A percentile compares a stretch with the other conserved stretches of the same genome.
Evolutionary conservation across 169 alveolate species (phyloP).

Genomic region (Neospora caninum): DNA sequence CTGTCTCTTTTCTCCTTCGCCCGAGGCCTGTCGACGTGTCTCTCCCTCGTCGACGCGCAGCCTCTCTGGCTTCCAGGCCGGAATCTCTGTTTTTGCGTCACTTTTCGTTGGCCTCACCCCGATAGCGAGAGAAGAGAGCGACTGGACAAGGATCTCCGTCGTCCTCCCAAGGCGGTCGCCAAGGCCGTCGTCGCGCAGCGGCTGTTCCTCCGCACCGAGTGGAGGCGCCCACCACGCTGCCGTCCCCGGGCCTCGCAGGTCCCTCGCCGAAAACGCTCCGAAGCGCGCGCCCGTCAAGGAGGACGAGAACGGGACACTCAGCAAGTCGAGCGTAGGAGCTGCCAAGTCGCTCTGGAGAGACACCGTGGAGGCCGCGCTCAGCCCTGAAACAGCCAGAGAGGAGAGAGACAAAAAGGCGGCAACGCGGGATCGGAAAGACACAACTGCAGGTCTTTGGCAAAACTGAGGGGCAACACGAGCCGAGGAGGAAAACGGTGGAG

Average conservation of each 20-base stretch:
- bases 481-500: too few relatives aligned
- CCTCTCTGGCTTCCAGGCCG: too few relatives aligned
- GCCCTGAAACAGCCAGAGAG: not conserved
- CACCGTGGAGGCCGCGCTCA: not conserved
- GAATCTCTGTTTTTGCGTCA: too few relatives aligned
- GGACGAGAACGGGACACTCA: not conserved
- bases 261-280: not conserved
- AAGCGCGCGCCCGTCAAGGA: not conserved
- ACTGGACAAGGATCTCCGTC: constrained; percentile 24
- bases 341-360: not conserved
- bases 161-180: constrained; percentile 11
- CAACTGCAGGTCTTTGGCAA: too few relatives aligned
- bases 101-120: not conserved
- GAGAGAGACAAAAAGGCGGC: too few relatives aligned
- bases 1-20: too few relatives aligned
- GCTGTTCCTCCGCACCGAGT: not conserved
- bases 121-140: not conserved
- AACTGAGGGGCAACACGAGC: too few relatives aligned
- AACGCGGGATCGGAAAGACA: too few relatives aligned
- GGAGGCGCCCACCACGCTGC: constrained; percentile 21
- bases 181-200: not conserved
- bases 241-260: not conserved
- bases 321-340: constrained; percentile 15
- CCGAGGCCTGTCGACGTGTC: too few relatives aligned
- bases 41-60: too few relatives aligned